These are phyloP conservation scores for Dacryopinax primogenitus DNA, from an alignment of 768 basidiomycete genomes.

Conservation along the genomic window DNA sequence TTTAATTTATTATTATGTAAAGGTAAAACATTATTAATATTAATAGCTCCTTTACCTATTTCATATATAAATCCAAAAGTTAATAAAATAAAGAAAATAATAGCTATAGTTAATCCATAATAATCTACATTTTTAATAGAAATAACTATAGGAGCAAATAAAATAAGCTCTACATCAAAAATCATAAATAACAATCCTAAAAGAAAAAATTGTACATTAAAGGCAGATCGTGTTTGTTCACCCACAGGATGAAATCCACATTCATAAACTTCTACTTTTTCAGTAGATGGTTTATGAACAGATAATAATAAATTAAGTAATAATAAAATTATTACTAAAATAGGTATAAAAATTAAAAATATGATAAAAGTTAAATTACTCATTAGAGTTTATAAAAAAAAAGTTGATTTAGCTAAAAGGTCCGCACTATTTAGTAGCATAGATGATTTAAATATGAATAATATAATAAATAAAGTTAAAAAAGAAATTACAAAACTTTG, in stretches of 20 bases:
- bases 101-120: neutral
- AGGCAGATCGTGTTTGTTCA: neutral
- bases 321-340: neutral
- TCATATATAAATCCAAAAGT: slow-evolving; percentile 8
- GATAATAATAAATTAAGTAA: neutral
- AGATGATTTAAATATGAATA: slow-evolving; percentile 15
- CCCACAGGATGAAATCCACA: neutral
- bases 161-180: neutral
- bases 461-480: slow-evolving; percentile 11
- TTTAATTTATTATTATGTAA: neutral
- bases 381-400: neutral
- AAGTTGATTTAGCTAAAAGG: neutral
- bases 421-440: slow-evolving; percentile 12
- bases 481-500: slow-evolving; percentile 15
- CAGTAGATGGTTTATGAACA: neutral
- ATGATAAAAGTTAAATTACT: slow-evolving; percentile 2
- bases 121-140: neutral
- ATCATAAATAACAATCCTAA: neutral
- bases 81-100: slow-evolving; percentile 10
- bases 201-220: neutral
- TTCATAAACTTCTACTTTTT: neutral
- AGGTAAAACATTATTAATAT: slow-evolving; percentile 6
- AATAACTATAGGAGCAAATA: neutral
- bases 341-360: slow-evolving; percentile 12
- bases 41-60: slow-evolving; percentile 11